Base-by-base conservation (phyloP, 106 monocot genomes). In the Gastrodia elata region DNA sequence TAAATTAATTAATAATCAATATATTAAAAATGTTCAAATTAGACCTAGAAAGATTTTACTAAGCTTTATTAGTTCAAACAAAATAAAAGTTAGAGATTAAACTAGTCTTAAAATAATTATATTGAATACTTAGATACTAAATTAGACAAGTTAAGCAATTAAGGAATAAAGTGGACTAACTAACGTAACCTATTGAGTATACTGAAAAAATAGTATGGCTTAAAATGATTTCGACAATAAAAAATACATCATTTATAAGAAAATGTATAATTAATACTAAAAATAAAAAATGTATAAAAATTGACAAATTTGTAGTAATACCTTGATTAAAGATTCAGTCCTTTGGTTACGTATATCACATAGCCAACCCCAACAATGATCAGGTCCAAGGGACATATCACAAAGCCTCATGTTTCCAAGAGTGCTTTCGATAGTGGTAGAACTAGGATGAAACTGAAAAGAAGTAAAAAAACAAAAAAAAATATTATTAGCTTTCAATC, bases 301-400 rank as follows among this genome's bases (percentile, higher is more conserved):
- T n/a, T 57, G 22, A 24, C 24, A 25, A 58, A 58, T 25, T 58
- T 58, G 41, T 41, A 26, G 69, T 40, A 70, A 28, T 74, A 96
- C 95, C 92, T 92, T 85, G 65, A 96, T 85, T 72, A 96, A 85
- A 70, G 95, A 96, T 68, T 89, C 92, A 74, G 75, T 55, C 25
- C 84, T 87, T 71, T 87, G 91, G 43, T 92, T 82, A 28, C 84
- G 87, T 44, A 85, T 84, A 78, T 96, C 89, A 79, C 95, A 96
- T 40, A 96, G 84, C 89, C 91, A 89, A 49, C 92, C 84, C 95
- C 95, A 96, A 34, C 72, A 65, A 74, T 92, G 83, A 80, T 96
- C 84, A 73, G 81, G 83, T 27, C 89, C 92, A 73, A 92, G 87
- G 9, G 89, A 92, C 87, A 90, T 82, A 57, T 96, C 91, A 83